Evolutionary conservation across 2,329 filamentous ascomycete species (phyloP), one percentile per base, ranked within the genome.

Genomic region (Aspergillus sp.): DNA sequence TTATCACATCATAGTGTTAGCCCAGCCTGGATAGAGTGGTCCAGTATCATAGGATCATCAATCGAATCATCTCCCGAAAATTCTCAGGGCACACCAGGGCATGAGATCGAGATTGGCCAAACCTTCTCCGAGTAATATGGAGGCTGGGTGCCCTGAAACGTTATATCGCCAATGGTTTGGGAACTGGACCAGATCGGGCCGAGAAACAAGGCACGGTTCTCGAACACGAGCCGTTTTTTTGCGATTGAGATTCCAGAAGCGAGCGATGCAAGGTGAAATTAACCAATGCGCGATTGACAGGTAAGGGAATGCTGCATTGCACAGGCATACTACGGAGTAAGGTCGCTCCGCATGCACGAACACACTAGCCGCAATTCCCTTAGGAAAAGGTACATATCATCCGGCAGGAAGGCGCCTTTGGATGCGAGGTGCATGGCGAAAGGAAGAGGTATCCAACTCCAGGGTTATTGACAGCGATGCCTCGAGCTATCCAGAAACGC

Each of bases 141-240:
- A 39, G n/a, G 19, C 19, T 44, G 46, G n/a, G 9, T 45, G 23
- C 52, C 52, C 48, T n/a, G 44, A 46, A 23, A 48, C 23, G 12
- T 48, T 31, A 31, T 49, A 49, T 37, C 37, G 21, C 37, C 37
- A 52, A 45, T 53, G 27, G 41, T 46, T 27, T 46, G 25, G 39
- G 37, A 50, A 25, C 15, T 44, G 45, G 45, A 4, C 45, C 39
- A 55, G 45, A 49, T 53, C 55, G 49, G 55, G 44, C 56, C 50
- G 50, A 53, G 55, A 46, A 25, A 25, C 44, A 39, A 48, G 55
- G 23, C 35, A 47, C 46, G 39, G 27, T 52, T 44, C 48, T 51
- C 19, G 21, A 52, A 52, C 33, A 57, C 15, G 35, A 48, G 17
- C 49, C 35, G n/a, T 52, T 52, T 35, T 21, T 35, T 31, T 31